Conservation (phyloP, 805 yeast species). For the Kluyveromyces starmeri region DNA sequence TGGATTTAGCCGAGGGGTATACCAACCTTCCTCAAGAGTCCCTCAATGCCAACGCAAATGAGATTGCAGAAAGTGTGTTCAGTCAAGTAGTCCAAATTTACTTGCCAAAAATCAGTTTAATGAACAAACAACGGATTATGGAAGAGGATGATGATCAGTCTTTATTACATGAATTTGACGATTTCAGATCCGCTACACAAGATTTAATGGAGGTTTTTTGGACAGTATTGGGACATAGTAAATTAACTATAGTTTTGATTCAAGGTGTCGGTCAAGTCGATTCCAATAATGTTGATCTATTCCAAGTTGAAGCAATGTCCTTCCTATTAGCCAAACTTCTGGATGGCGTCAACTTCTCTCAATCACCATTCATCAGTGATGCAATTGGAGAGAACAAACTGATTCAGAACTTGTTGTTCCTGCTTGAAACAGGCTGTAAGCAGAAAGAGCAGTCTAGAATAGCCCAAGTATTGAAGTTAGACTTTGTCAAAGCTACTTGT, state of each 20-base stretch:
- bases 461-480: slow-evolving; percentile 17
- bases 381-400: slow-evolving; percentile 16
- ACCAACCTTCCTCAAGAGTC: slow-evolving; percentile 31
- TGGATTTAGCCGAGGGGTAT: slow-evolving; percentile 50
- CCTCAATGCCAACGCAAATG: slow-evolving; percentile 20
- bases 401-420: slow-evolving; percentile 16
- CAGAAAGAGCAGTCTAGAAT: slow-evolving; percentile 10
- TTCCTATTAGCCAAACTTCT: slow-evolving; percentile 21
- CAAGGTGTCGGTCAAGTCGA: slow-evolving; percentile 19
- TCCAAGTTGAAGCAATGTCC: slow-evolving; percentile 28
- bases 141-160: slow-evolving; percentile 23
- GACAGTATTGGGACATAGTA: slow-evolving; percentile 47
- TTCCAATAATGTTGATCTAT: slow-evolving; percentile 13
- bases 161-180: slow-evolving; percentile 42
- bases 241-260: slow-evolving; percentile 25
- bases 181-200: slow-evolving; percentile 63
- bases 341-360: slow-evolving; percentile 21
- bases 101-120: slow-evolving; percentile 54
- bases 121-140: slow-evolving; percentile 29
- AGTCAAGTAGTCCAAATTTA: slow-evolving; percentile 49
- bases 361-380: slow-evolving; percentile 25
- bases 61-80: slow-evolving; percentile 35
- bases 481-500: slow-evolving; percentile 25
- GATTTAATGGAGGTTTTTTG: slow-evolving; percentile 70
- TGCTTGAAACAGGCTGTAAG: slow-evolving; percentile 21